A percentile compares a stretch with the other conserved stretches of the same genome.
Evolutionary conservation across 225 moss, liverwort and hornwort genomes (phyloP).

Genomic region (Pseudoscleropodium purum): DNA sequence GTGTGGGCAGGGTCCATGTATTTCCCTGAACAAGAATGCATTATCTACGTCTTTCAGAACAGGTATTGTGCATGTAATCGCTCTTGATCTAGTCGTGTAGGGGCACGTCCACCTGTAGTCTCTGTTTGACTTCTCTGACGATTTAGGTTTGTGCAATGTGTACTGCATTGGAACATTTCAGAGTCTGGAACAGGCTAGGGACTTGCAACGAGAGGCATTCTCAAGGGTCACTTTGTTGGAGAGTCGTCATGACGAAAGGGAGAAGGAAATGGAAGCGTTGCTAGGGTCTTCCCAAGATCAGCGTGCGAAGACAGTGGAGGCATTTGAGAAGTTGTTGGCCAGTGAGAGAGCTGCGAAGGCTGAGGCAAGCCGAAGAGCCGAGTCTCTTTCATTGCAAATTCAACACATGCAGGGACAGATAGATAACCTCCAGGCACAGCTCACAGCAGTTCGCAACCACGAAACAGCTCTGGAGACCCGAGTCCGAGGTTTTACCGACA

Average conservation of each 20-base stretch:
- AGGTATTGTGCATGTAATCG: not conserved
- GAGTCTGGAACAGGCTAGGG: conserved; percentile 41
- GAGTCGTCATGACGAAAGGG: conserved; percentile 58
- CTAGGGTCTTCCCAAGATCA: conserved; percentile 61
- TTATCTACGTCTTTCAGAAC: not conserved
- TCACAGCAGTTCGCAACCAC: conserved; percentile 59
- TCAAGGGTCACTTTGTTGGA: conserved; percentile 44
- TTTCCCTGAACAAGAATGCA: not conserved
- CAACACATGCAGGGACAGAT: conserved; percentile 54
- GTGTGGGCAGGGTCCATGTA: not conserved
- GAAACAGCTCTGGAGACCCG: conserved; percentile 69
- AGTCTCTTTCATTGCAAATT: conserved; percentile 67
- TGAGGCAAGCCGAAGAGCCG: conserved; percentile 61
- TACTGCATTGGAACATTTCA: not conserved
- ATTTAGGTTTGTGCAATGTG: not conserved
- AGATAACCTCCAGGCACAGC: conserved; percentile 57
- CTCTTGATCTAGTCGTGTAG: not conserved
- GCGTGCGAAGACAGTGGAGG: conserved; percentile 66
- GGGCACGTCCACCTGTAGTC: not conserved
- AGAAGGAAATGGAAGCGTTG: conserved; percentile 74
- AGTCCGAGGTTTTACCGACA: conserved; percentile 41
- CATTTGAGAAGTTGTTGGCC: conserved; percentile 61
- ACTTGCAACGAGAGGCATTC: conserved; percentile 41
- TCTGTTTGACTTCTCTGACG: not conserved
- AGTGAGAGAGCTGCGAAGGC: conserved; percentile 69